These are phyloP conservation scores for Penicillium paneum DNA, from an alignment of 2,329 filamentous ascomycete species.

Conservation along the genomic window DNA sequence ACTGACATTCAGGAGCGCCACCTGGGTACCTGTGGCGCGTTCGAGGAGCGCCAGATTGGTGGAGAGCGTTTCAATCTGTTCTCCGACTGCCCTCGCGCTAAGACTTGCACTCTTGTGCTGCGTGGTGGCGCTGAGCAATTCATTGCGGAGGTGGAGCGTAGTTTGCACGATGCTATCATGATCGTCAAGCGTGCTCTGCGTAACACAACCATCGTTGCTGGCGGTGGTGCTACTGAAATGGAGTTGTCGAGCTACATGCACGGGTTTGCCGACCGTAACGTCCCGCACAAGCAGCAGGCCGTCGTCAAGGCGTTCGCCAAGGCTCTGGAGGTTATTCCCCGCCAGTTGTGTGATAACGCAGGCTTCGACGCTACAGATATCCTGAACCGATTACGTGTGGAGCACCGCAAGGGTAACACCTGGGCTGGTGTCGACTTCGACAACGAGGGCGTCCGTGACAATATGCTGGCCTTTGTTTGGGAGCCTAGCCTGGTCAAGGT, in stretches of 20 bases:
- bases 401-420: constrained; percentile 86
- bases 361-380: constrained; percentile 98
- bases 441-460: constrained; percentile 87
- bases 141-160: constrained; percentile 97
- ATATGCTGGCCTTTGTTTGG: constrained; percentile 96
- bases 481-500: constrained; percentile 94
- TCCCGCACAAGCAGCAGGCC: constrained; percentile 91
- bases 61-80: constrained; percentile 99
- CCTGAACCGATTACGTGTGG: constrained; percentile 89
- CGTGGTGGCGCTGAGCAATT: constrained; percentile 98
- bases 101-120: constrained; percentile 93
- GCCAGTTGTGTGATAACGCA: constrained; percentile 96
- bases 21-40: constrained; percentile 82
- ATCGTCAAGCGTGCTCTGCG: constrained; percentile 97
- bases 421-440: constrained; percentile 97
- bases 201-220: constrained; percentile 91
- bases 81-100: constrained; percentile 88
- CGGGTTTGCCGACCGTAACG: constrained; percentile 85
- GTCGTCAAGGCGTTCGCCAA: constrained; percentile 98
- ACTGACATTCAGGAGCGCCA: constrained; percentile 88
- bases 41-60: constrained; percentile 96
- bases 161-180: constrained; percentile 98
- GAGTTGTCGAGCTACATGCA: constrained; percentile 92
- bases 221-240: constrained; percentile 94
- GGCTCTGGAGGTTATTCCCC: constrained; percentile 91